These are phyloP conservation scores for Thalassiosira hispida DNA, from an alignment of 352 stramenopile genomes.

Conservation along the genomic window DNA sequence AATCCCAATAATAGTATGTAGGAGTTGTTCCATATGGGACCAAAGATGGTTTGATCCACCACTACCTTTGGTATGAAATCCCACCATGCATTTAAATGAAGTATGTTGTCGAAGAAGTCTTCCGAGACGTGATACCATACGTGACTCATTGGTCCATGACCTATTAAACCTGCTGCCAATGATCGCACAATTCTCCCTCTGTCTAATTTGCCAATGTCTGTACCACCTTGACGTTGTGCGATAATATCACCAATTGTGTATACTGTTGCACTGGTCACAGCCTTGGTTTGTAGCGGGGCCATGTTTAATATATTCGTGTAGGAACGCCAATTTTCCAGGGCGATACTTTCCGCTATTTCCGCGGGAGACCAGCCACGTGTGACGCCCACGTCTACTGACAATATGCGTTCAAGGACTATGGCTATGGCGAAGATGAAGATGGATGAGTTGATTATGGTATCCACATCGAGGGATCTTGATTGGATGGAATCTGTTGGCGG, in stretches of 20 bases:
- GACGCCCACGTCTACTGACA: conserved; percentile 19
- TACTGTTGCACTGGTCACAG: conserved; percentile 60
- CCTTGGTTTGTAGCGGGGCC: conserved; percentile 64
- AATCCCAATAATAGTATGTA: conserved; percentile 82
- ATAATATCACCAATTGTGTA: conserved; percentile 77
- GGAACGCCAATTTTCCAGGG: conserved; percentile 64
- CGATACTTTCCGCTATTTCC: conserved; percentile 55
- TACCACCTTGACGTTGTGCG: conserved; percentile 53
- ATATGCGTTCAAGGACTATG: too few relatives aligned
- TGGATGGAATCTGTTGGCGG: too few relatives aligned
- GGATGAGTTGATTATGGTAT: too few relatives aligned
- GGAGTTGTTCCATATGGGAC: conserved; percentile 78
- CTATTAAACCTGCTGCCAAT: conserved; percentile 60
- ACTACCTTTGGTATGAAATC: conserved; percentile 67
- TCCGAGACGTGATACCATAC: conserved; percentile 77
- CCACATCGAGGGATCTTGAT: too few relatives aligned
- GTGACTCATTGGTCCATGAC: conserved; percentile 70
- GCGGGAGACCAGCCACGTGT: conserved; percentile 57
- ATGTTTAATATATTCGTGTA: conserved; percentile 52
- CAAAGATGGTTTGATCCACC: conserved; percentile 68
- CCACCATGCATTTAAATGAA: conserved; percentile 67
- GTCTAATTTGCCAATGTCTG: conserved; percentile 56
- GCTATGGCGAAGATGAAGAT: too few relatives aligned
- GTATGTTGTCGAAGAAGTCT: conserved; percentile 69
- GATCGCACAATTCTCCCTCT: conserved; percentile 44